phyloP scores from a whole-genome alignment of 768 basidiomycete species.

The Kwoniella sp. region DNA sequence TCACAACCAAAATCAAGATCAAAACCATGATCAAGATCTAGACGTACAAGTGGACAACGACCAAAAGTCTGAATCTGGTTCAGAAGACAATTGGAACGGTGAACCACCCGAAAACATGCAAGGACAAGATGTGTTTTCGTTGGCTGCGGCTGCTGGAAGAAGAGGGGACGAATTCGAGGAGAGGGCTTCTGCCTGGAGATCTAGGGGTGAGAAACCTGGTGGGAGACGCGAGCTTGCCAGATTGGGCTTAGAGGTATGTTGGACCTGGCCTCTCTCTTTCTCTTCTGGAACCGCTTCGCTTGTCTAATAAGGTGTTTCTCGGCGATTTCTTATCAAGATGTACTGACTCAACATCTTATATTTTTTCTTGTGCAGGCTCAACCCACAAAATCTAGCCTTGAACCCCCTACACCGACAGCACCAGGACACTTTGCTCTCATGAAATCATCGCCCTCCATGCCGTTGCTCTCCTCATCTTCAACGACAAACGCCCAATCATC shows the following conservation, averaged over 20 bases:
- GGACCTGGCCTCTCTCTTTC: background rate
- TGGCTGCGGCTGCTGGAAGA: conserved; percentile 34
- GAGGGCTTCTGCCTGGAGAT: conserved; percentile 23
- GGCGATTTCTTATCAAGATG: too few species aligned
- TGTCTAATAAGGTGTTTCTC: background rate
- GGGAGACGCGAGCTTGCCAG: conserved; percentile 34
- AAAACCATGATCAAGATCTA: background rate
- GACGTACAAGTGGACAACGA: conserved; percentile 21
- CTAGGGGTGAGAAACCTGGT: conserved; percentile 34
- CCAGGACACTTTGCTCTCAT: conserved; percentile 15
- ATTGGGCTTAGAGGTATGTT: conserved; percentile 27
- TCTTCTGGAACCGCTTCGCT: background rate
- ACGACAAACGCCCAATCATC: background rate
- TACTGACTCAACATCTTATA: too few species aligned
- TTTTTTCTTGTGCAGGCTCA: too few species aligned
- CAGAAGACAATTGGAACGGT: conserved; percentile 48
- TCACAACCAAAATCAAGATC: conserved; percentile 21
- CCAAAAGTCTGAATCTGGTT: conserved; percentile 42
- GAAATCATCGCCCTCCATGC: conserved; percentile 16
- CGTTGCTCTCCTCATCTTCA: conserved; percentile 17
- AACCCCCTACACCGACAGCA: conserved; percentile 18
- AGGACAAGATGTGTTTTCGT: conserved; percentile 34
- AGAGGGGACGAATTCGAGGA: conserved; percentile 27
- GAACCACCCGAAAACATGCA: conserved; percentile 25
- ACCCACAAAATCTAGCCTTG: background rate